Evolutionary conservation across 805 yeast species (phyloP).

Genomic region (Candida maris): DNA sequence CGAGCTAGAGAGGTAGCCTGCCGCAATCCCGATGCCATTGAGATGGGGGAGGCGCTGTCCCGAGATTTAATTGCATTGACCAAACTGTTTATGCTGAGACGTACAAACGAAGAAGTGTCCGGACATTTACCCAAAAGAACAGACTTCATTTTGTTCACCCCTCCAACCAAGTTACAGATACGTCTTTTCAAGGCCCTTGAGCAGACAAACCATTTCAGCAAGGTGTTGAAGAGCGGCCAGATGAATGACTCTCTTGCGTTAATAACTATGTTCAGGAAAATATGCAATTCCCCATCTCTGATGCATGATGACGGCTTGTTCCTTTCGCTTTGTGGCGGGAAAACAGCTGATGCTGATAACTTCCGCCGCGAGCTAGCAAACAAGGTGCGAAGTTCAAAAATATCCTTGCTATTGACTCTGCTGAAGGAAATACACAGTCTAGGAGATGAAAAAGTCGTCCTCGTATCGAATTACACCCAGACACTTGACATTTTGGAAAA

Average conservation of each 20-base stretch:
- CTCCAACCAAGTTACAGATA: conserved; percentile 64
- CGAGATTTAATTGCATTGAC: conserved; percentile 64
- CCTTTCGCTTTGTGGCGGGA: conserved; percentile 23
- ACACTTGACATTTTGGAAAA: conserved; percentile 75
- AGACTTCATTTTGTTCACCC: conserved; percentile 73
- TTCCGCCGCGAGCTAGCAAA: conserved; percentile 30
- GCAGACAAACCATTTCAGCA: conserved; percentile 33
- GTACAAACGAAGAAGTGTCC: conserved; percentile 56
- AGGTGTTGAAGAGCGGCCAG: conserved; percentile 29
- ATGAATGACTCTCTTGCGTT: conserved; percentile 53
- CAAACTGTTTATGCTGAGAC: conserved; percentile 61
- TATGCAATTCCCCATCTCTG: conserved; percentile 79
- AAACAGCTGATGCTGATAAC: conserved; percentile 17
- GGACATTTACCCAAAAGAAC: conserved; percentile 68
- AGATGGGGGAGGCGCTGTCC: conserved; percentile 58
- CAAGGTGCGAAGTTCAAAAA: conserved; percentile 55
- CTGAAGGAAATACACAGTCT: conserved; percentile 43
- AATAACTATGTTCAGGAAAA: conserved; percentile 71
- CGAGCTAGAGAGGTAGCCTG: conserved; percentile 66
- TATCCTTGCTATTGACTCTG: conserved; percentile 54
- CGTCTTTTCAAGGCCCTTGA: conserved; percentile 50
- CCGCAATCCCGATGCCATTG: conserved; percentile 43
- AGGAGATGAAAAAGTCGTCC: conserved; percentile 68
- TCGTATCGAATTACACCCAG: conserved; percentile 85
- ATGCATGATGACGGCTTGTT: conserved; percentile 48